Percentiles rank a stretch among this genome's conserved stretches.
These are phyloP conservation scores for Diaporthe sp. DNA, from an alignment of 2,329 filamentous ascomycete genomes.

Conservation along the genomic window DNA sequence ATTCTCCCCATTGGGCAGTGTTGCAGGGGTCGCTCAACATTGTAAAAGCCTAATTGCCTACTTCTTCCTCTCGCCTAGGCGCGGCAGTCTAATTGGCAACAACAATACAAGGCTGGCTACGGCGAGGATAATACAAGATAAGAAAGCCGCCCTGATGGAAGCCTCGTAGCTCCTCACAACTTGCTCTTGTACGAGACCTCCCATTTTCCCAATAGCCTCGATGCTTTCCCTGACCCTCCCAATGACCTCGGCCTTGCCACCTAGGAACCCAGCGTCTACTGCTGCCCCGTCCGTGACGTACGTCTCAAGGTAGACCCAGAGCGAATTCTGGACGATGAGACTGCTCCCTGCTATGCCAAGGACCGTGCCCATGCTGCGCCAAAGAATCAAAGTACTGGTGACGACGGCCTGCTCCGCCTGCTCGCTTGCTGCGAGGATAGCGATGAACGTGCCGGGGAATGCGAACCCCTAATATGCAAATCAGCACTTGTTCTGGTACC, in stretches of 20 bases:
- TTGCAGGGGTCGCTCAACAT: background rate
- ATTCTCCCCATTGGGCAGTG: background rate
- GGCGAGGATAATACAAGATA: constrained; percentile 61
- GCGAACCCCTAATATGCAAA: constrained; percentile 63
- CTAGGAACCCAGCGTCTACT: constrained; percentile 51
- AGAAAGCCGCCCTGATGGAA: constrained; percentile 63
- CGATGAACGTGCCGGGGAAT: constrained; percentile 75
- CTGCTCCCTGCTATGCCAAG: constrained; percentile 81
- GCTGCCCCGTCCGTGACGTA: constrained; percentile 66
- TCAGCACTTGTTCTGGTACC: background rate
- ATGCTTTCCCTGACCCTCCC: constrained; percentile 67
- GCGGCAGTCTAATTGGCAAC: constrained; percentile 67
- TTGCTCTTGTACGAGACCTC: constrained; percentile 63
- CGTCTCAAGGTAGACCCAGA: constrained; percentile 70
- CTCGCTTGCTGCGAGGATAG: constrained; percentile 70
- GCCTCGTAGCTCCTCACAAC: constrained; percentile 69
- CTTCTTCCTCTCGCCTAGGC: constrained; percentile 59
- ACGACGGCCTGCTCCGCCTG: constrained; percentile 77
- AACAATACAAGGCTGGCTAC: constrained; percentile 63
- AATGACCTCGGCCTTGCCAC: constrained; percentile 66
- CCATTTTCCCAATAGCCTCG: constrained; percentile 63
- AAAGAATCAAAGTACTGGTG: constrained; percentile 79
- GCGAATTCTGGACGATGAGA: constrained; percentile 79
- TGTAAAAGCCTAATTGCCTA: constrained; percentile 38
- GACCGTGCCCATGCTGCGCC: constrained; percentile 78